A percentile compares a stretch with the other conserved stretches of the same genome.
Evolutionary conservation across 2,329 filamentous ascomycete species (phyloP).

Genomic region (Colletotrichum plurivorum): DNA sequence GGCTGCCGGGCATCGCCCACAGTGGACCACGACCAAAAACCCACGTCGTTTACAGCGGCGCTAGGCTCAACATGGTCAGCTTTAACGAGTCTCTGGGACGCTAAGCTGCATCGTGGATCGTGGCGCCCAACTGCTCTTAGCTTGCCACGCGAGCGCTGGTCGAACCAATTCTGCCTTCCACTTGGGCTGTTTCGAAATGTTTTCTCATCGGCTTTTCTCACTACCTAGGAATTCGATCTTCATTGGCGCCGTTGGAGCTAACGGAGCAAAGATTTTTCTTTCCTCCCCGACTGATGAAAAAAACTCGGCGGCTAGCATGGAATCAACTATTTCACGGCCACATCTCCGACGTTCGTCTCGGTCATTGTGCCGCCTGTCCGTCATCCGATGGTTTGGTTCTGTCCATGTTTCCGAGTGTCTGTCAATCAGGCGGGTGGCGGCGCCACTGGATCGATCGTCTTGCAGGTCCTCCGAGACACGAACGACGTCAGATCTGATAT

Average conservation of each 20-base stretch:
- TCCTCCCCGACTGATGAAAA: not conserved
- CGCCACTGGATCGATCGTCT: conserved; percentile 29
- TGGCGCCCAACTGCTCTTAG: conserved; percentile 22
- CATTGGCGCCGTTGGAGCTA: conserved; percentile 6
- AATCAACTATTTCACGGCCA: not conserved
- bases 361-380: conserved; percentile 8
- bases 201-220: not conserved
- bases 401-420: not conserved
- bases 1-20: not conserved
- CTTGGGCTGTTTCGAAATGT: conserved; percentile 15
- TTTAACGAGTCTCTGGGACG: conserved; percentile 15
- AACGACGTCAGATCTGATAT: conserved; percentile 4
- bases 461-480: not conserved
- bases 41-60: conserved; percentile 5
- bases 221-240: not conserved
- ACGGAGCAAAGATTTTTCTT: not conserved
- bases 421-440: conserved; percentile 20
- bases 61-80: conserved; percentile 20
- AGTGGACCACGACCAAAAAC: not conserved
- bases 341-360: too few relatives aligned
- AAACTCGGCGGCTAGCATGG: not conserved
- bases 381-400: not conserved
- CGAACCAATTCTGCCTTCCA: not conserved
- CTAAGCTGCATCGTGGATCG: not conserved
- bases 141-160: not conserved